These are phyloP conservation scores for Begonia loranthoides DNA, from an alignment of 306 rosid species.

Conservation along the genomic window DNA sequence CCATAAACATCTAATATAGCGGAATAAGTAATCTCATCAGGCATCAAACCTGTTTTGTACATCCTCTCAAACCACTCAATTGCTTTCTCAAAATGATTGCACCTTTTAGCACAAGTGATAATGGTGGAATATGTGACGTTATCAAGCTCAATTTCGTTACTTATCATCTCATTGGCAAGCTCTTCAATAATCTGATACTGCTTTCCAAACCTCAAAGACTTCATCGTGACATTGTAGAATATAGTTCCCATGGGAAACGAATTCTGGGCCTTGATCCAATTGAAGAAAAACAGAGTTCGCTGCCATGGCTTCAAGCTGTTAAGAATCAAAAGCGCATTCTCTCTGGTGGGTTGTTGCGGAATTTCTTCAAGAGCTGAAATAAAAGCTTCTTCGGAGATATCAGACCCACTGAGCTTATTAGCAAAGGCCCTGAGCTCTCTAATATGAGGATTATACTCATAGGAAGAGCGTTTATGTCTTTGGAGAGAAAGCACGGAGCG, in stretches of 20 bases:
- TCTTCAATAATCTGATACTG: constrained; percentile 74
- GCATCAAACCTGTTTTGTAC: constrained; percentile 90
- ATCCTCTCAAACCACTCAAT: constrained; percentile 91
- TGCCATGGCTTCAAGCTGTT: constrained; percentile 86
- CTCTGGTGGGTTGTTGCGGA: constrained; percentile 50
- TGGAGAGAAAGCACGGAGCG: constrained; percentile 54
- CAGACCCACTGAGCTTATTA: constrained; percentile 41
- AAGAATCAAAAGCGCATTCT: constrained; percentile 63
- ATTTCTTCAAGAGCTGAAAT: constrained; percentile 37
- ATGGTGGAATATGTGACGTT: constrained; percentile 87
- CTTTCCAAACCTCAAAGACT: constrained; percentile 79
- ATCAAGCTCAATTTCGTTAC: constrained; percentile 39
- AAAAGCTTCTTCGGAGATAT: constrained; percentile 35
- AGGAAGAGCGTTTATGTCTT: constrained; percentile 50
- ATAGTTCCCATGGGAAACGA: constrained; percentile 75
- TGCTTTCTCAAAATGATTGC: constrained; percentile 53
- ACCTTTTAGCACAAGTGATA: constrained; percentile 69
- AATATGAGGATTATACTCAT: constrained; percentile 44
- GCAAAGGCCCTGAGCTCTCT: constrained; percentile 46
- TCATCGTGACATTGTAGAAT: constrained; percentile 92
- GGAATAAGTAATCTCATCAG: constrained; percentile 95
- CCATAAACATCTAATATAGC: constrained; percentile 89
- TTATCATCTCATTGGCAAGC: constrained; percentile 80
- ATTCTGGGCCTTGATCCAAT: constrained; percentile 62
- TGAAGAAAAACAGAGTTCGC: constrained; percentile 46